These are phyloP conservation scores for Chaetomiaceae sp. DNA, from an alignment of 2,329 filamentous ascomycete genomes.

Conservation along the genomic window DNA sequence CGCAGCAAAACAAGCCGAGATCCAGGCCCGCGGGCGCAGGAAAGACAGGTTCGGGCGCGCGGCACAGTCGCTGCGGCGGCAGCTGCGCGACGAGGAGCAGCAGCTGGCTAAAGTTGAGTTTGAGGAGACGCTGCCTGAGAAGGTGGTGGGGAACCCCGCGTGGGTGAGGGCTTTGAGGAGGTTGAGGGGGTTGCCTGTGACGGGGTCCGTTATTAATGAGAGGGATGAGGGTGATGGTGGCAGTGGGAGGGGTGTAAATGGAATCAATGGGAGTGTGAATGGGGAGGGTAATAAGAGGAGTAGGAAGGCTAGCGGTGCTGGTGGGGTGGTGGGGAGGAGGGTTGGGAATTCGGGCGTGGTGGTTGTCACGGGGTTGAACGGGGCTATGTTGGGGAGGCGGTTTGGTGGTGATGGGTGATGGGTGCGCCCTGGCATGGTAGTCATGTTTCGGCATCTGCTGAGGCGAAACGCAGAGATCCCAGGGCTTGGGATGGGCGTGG, in stretches of 20 bases:
- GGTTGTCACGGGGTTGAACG: conserved; percentile 1
- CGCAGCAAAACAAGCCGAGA: conserved; percentile 45
- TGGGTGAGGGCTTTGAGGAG: conserved; percentile 42
- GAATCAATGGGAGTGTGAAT: not conserved
- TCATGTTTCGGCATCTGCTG: too few species aligned
- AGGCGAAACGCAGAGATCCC: too few species aligned
- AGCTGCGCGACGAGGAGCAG: conserved; percentile 23
- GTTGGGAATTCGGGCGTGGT: not conserved
- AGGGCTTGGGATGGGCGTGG: not conserved
- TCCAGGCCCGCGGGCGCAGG: conserved; percentile 42
- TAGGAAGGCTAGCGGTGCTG: not conserved
- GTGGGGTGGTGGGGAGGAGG: not conserved
- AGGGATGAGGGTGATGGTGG: not conserved
- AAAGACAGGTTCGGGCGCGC: conserved; percentile 50
- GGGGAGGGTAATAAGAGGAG: not conserved
- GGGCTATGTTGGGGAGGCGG: not conserved
- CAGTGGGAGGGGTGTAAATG: too few species aligned
- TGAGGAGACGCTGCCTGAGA: conserved; percentile 39
- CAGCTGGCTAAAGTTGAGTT: conserved; percentile 5
- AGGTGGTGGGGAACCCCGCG: conserved; percentile 40
- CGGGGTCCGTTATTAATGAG: too few species aligned
- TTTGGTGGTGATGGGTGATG: not conserved
- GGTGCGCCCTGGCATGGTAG: too few species aligned
- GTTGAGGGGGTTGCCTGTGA: conserved; percentile 13
- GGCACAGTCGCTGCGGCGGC: conserved; percentile 35